Percentiles rank a stretch among this genome's conserved stretches.
Evolutionary conservation across 2,329 filamentous ascomycete genomes (phyloP).

Genomic region (Fusarium coicis): DNA sequence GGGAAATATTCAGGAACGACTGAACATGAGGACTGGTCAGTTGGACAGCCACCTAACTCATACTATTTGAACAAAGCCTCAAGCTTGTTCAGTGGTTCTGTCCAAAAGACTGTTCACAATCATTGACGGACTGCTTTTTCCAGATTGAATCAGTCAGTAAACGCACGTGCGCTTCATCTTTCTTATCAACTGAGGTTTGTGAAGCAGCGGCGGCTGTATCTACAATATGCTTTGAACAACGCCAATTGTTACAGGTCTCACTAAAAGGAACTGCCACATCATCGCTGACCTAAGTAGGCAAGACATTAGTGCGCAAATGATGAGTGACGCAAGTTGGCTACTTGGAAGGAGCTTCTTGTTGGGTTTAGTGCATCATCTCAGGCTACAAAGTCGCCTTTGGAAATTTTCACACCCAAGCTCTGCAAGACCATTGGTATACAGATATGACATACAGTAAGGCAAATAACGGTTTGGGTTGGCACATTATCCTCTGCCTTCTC

Average conservation of each 20-base stretch:
- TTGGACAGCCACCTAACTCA: neutral
- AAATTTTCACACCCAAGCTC: no score
- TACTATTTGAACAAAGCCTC: neutral
- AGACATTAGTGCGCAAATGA: no score
- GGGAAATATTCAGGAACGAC: neutral
- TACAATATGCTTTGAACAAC: neutral
- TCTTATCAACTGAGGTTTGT: neutral
- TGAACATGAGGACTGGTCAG: neutral
- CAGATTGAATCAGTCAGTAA: neutral
- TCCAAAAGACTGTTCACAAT: neutral
- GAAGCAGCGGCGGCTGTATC: neutral
- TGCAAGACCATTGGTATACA: no score
- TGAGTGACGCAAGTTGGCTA: no score
- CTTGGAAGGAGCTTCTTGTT: neutral
- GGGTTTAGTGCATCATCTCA: neutral
- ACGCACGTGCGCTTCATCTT: no score
- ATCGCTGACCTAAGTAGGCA: neutral
- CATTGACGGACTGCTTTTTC: neutral
- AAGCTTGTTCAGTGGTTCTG: neutral
- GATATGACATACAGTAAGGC: neutral
- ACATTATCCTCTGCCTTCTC: no score
- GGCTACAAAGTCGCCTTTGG: neutral
- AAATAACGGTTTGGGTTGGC: neutral
- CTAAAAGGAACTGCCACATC: accelerated
- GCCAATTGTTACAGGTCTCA: no score